These are phyloP conservation scores for Ogataea pilisensis DNA, from an alignment of 805 yeast genomes.

Conservation along the genomic window DNA sequence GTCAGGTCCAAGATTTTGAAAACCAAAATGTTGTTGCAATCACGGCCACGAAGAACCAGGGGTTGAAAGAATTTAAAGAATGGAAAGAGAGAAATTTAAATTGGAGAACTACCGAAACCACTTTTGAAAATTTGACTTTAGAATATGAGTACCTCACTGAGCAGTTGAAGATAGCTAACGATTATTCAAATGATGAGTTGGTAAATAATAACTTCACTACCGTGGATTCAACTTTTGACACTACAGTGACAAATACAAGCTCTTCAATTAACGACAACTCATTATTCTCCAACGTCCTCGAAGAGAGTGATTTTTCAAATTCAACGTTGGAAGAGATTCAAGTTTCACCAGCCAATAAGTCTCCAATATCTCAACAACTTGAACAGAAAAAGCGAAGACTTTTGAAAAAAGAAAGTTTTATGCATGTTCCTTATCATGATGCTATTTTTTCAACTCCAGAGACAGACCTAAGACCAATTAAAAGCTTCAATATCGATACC, in stretches of 20 bases:
- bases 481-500: constrained; percentile 12
- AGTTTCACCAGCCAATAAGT: neutral
- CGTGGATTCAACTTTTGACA: constrained; percentile 1
- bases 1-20: constrained; percentile 29
- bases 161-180: constrained; percentile 22
- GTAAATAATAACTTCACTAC: no score
- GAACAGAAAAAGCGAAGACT: constrained; percentile 12
- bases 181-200: constrained; percentile 2
- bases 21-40: constrained; percentile 11
- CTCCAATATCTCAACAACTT: neutral
- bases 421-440: constrained; percentile 13
- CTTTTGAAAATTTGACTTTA: constrained; percentile 38
- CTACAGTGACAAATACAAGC: constrained; percentile 1
- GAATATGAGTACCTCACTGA: constrained; percentile 36
- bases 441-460: constrained; percentile 9
- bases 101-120: constrained; percentile 44
- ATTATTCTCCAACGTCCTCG: constrained; percentile 10
- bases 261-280: constrained; percentile 6
- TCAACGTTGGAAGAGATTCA: constrained; percentile 6
- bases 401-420: constrained; percentile 29
- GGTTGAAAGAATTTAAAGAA: constrained; percentile 17
- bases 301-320: constrained; percentile 8
- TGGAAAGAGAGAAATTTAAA: constrained; percentile 34
- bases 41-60: constrained; percentile 20
- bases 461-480: constrained; percentile 9